Evolutionary conservation across 2,329 filamentous ascomycete species (phyloP).

Genomic region (Hyphodiscus sp.): DNA sequence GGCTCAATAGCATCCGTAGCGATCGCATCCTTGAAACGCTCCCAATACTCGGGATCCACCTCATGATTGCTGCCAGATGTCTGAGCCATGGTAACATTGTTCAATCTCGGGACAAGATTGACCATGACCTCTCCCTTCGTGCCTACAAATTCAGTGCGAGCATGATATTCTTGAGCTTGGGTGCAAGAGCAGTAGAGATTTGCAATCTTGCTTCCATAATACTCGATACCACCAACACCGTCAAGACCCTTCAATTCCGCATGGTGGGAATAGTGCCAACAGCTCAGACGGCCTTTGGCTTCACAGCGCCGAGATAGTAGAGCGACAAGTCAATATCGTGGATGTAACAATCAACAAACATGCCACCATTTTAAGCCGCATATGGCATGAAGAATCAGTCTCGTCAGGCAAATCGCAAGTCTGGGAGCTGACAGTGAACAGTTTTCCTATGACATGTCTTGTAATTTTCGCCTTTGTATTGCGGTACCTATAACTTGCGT

Average conservation of each 20-base stretch:
- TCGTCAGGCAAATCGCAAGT: constrained; percentile 35
- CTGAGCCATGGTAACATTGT: constrained; percentile 23
- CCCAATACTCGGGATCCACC: constrained; percentile 21
- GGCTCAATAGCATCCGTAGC: constrained; percentile 25
- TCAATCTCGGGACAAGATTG: constrained; percentile 27
- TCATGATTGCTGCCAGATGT: constrained; percentile 19
- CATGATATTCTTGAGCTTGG: constrained; percentile 37
- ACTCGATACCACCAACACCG: constrained; percentile 41
- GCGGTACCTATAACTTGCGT: constrained; percentile 37
- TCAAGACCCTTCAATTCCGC: constrained; percentile 33
- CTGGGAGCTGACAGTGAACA: constrained; percentile 36
- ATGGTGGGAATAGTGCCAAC: constrained; percentile 31
- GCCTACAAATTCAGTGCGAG: constrained; percentile 31
- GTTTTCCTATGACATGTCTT: constrained; percentile 33
- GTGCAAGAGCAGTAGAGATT: constrained; percentile 39
- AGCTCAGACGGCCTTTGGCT: constrained; percentile 33
- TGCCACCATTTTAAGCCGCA: constrained; percentile 34
- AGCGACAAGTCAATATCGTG: constrained; percentile 40
- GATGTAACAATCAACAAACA: constrained; percentile 39
- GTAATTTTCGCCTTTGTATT: constrained; percentile 32
- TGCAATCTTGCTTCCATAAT: constrained; percentile 37
- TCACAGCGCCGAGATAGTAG: constrained; percentile 33
- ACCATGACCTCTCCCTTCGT: constrained; percentile 30
- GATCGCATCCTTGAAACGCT: constrained; percentile 26
- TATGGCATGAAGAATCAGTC: constrained; percentile 37